Percentiles rank a stretch among this genome's conserved stretches.
Evolutionary conservation across 2,329 filamentous ascomycete species (phyloP).

Genomic region (Paradendryphiella salina): DNA sequence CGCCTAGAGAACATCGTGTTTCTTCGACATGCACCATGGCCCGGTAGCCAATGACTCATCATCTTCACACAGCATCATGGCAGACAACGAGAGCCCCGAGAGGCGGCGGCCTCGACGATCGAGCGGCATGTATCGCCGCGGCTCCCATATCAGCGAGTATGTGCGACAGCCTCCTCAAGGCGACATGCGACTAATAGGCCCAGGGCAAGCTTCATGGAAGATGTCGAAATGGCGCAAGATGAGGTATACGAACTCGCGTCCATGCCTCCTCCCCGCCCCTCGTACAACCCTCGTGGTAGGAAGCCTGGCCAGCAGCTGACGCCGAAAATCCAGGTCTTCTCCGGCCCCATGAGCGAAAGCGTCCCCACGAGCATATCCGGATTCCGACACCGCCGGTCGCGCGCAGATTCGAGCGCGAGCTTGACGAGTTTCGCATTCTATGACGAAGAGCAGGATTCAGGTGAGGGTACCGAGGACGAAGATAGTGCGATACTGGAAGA

Average conservation of each 20-base stretch:
- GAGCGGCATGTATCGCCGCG: constrained; percentile 62
- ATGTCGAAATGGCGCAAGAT: constrained; percentile 98
- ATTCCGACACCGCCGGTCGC: constrained; percentile 79
- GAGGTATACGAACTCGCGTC: constrained; percentile 63
- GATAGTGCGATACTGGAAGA: constrained; percentile 42
- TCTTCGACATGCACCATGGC: constrained; percentile 18
- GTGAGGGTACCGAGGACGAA: constrained; percentile 36
- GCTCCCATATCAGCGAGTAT: constrained; percentile 64
- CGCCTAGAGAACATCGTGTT: constrained; percentile 12
- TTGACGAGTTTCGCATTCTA: constrained; percentile 73
- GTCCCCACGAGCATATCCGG: constrained; percentile 93
- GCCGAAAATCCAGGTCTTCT: constrained; percentile 65
- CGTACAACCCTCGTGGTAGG: constrained; percentile 10
- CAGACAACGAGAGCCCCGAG: constrained; percentile 42
- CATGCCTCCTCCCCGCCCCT: constrained; percentile 22
- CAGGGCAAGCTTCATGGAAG: constrained; percentile 73
- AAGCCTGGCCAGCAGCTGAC: constrained; percentile 43
- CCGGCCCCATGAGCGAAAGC: constrained; percentile 91
- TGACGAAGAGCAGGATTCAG: constrained; percentile 66
- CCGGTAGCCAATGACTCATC: constrained; percentile 8
- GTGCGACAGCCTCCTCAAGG: constrained; percentile 11
- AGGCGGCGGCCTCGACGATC: constrained; percentile 41
- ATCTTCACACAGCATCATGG: constrained; percentile 23
- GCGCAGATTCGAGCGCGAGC: constrained; percentile 83
- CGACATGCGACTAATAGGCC: constrained; percentile 14